A percentile compares a stretch with the other conserved stretches of the same genome.
These are phyloP conservation scores for Penicillium alfredii DNA, from an alignment of 495 filamentous ascomycete genomes.

Conservation along the genomic window DNA sequence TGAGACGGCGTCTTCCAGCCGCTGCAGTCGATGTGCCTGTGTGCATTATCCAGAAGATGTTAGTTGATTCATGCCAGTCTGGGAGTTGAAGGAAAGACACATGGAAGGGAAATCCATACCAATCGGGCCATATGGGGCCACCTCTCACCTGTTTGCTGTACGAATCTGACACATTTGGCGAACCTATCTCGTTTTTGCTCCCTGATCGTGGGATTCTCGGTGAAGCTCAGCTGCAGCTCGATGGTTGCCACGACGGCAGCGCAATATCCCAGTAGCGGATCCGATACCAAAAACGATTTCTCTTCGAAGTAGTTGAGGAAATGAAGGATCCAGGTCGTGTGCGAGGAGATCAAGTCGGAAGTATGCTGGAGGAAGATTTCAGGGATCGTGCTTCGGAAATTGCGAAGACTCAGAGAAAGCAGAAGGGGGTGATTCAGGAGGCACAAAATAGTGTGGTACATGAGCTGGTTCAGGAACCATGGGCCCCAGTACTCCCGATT, in stretches of 20 bases:
- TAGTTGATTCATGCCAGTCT: too few relatives aligned
- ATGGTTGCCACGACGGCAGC: conserved; percentile 46
- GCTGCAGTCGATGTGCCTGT: conserved; percentile 39
- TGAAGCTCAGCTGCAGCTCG: conserved; percentile 45
- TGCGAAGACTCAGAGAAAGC: conserved; percentile 40
- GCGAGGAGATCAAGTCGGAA: conserved; percentile 41
- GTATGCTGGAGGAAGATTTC: conserved; percentile 47
- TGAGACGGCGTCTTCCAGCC: conserved; percentile 41
- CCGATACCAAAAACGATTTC: conserved; percentile 37
- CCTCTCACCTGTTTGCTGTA: conserved; percentile 32
- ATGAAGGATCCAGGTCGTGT: conserved; percentile 45
- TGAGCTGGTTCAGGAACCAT: conserved; percentile 44
- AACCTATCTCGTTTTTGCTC: conserved; percentile 41
- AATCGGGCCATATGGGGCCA: conserved; percentile 46
- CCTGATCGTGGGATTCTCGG: conserved; percentile 29
- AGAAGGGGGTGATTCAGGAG: conserved; percentile 45
- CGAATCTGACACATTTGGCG: conserved; percentile 42
- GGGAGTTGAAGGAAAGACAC: too few relatives aligned
- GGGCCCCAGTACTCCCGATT: conserved; percentile 45
- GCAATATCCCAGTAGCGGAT: conserved; percentile 44
- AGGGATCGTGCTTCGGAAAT: conserved; percentile 41
- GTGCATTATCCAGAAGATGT: too few relatives aligned
- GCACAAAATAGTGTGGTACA: conserved; percentile 46
- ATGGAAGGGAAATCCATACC: conserved; percentile 22
- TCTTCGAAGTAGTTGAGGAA: conserved; percentile 44